Base-by-base conservation (phyloP, 176 grass and related monocot genomes). In the Oryza officinalis region DNA sequence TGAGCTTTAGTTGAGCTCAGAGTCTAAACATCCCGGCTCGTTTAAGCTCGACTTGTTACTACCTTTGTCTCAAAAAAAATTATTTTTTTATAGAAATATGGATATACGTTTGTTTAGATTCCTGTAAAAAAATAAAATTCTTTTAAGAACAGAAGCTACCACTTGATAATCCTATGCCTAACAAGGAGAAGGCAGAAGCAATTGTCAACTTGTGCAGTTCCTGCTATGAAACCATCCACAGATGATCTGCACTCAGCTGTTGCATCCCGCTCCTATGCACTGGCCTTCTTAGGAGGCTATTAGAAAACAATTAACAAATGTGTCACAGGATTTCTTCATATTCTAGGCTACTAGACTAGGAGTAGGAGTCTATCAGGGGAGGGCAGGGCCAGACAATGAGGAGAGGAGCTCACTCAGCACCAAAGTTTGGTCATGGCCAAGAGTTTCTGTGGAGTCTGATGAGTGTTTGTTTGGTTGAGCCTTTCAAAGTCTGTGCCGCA, bases 401-500 rank as follows among this genome's bases (percentile, higher is more conserved):
- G 78, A 20, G 65, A 5, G 8, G 22, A 31, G 22, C 14, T 76
- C 45, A 54, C 14, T 76, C 45, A 54, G 4, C 50, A 54, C 68
- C 75, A 63, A 63, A 59, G 43, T 76, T 75, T 83, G 44, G 5
- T 4, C 43, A 28, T 20, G 8, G 15, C 27, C 83, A 85, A 79
- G 83, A 46, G 40, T 72, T 79, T 63, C 71, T 31, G 46, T 75
- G 10, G 22, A 37, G 47, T 71, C 73, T 57, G 65, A 71, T 59
- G 74, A 84, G 81, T 35, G 25, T 32, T 59, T 30, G 59, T 30
- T 47, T 47, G 45, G 44, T 13, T 27, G 17, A 84, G 69, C 30
- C 33, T 66, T 50, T 81, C 28, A 64, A 75, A 85, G 87, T 79
- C 18, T 79, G 80, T 88, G 87, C 76, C 75, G 45, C 40, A 20